phyloP scores from a whole-genome alignment of 139 green algal genomes.

The Coelastrella sp. region DNA sequence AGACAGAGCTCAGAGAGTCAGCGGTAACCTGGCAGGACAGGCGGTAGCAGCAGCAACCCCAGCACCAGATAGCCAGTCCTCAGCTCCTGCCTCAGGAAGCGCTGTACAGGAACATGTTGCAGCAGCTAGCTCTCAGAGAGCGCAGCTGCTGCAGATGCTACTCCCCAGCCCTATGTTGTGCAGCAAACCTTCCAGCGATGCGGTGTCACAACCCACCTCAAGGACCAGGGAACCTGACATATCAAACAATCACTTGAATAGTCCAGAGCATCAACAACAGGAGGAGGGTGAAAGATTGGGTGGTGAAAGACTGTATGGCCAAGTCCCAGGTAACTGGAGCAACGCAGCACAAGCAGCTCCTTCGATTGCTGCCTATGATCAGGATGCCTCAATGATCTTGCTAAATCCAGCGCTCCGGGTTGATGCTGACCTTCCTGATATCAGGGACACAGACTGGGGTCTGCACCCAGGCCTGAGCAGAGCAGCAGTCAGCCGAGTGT shows the following conservation, averaged over 20 bases:
- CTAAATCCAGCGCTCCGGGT: not conserved
- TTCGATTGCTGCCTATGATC: not conserved
- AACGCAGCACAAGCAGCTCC: not conserved
- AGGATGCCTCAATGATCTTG: not conserved
- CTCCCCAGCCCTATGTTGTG: not conserved
- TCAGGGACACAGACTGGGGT: not conserved
- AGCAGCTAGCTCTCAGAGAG: not conserved
- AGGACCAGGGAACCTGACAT: too few relatives aligned
- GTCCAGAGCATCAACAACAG: too few relatives aligned
- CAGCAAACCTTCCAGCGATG: not conserved
- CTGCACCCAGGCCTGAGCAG: not conserved
- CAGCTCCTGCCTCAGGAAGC: too few relatives aligned
- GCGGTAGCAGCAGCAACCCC: not conserved
- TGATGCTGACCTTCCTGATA: not conserved
- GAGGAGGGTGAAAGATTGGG: too few relatives aligned
- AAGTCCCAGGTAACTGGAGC: not conserved
- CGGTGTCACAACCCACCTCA: not conserved
- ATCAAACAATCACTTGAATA: too few relatives aligned
- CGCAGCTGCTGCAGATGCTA: not conserved
- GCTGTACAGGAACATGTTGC: too few relatives aligned
- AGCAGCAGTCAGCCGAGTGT: conserved; percentile 16
- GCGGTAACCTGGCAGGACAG: not conserved
- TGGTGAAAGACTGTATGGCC: not conserved
- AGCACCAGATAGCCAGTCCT: too few relatives aligned
- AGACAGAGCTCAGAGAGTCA: not conserved